Base-by-base conservation (phyloP, 2,329 filamentous ascomycete species). In the Epichloe gansuensis region DNA sequence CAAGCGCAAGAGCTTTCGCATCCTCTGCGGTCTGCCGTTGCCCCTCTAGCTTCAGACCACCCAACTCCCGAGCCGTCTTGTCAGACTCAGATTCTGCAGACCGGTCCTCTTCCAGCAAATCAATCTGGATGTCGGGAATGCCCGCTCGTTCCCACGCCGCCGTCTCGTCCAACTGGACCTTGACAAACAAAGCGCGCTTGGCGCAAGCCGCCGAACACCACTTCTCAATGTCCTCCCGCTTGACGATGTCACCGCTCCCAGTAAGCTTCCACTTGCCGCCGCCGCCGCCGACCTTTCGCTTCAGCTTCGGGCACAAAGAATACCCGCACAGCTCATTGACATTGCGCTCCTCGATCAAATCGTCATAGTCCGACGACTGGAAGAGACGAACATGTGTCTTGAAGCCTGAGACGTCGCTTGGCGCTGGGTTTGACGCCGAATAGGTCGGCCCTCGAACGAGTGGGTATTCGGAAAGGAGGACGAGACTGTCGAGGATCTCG, bases 161-260 rank as follows among this genome's bases (percentile, higher is more conserved):
- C 56, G 85, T 84, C 63, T 93, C 86, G 57, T 79, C 84, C 40
- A 97, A 77, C 73, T 98, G 93, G 25, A 94, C 86, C 62, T 89
- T 87, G 59, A 97, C 76, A 66, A 89, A 95, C 58, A 95, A 74
- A 2, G 87, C 89, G 47, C 87, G 77, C 57, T 81, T 79, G 2
- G 87, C 87, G 69, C 93, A 98, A 40, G 75, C 75, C 51, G 84
- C 75, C 0, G 84, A 87, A 67, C 93, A 98, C 88, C 89, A 98
- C 68, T 83, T 85, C 69, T 93, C 87, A 15, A 90, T 68, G 61
- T 88, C 81, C 57, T 81, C 80, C 50, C 77, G 80, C 54, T 80
- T 77, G 27, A 94, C 81, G 47, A 95, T 84, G 15, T 54, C 47
- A 66, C 65, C 72, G 55, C 63, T 69, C 53, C 71, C 68, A 23